Evolutionary conservation across 495 filamentous ascomycete genomes (phyloP), one percentile per base, ranked within the genome.

Genomic region (Aspergillus diversus): DNA sequence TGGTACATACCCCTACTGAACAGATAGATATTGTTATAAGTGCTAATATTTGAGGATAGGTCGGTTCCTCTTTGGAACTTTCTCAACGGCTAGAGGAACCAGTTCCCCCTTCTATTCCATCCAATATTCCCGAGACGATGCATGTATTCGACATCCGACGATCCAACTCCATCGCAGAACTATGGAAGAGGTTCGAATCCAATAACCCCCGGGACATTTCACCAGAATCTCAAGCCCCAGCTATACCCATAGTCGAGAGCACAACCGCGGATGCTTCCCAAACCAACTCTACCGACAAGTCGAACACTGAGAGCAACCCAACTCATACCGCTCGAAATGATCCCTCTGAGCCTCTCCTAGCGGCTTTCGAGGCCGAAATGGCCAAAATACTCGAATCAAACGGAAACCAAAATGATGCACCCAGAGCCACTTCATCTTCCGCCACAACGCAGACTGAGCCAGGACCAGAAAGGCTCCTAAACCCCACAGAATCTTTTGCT

Each of bases 311-410:
- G 13, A 32, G 43, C 33, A 39, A 52, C n/a, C 46, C 17, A 9
- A 9, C 63, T 15, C 56, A 50, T 9, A 21, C 61, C 15, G 37
- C 55, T 4, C 42, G 65, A 5, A 33, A 46, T 5, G 57, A 69
- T 27, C 65, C 71, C 27, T 62, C 69, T 7, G 66, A 74, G 57
- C 73, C 82, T 31, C 70, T 85, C 31, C 71, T 86, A 53, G 77
- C 75, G 42, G 79, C 79, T 43, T 84, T 84, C 51, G 82, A 84
- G 55, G 76, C 73, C n/a, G 82, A 86, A 62, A 68, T 86, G 64
- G 75, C 82, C 42, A 80, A 71, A 58, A 68, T 84, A 13, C 63
- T 83, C 50, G 53, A 57, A 32, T 47, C 70, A 5, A 17, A 37
- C 17, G 71, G 67, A 7, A 55, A 57, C 42, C 61, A 69, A 7